Percentiles rank a stretch among this genome's conserved stretches.
Evolutionary conservation across 2,329 filamentous ascomycete species (phyloP).

Genomic region (Xylaria digitata): DNA sequence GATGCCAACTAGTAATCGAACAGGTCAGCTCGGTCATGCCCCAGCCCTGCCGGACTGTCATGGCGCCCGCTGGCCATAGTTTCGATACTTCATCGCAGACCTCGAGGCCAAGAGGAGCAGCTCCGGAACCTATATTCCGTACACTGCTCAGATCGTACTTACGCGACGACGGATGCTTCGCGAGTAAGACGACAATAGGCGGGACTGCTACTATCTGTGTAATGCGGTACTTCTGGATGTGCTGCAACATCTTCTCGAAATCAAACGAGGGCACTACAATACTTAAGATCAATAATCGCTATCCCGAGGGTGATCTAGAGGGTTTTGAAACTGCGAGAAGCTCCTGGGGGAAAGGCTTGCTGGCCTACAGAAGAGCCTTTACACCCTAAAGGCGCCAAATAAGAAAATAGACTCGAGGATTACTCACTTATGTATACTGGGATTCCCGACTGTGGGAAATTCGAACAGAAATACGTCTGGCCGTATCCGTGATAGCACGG

Average conservation of each 20-base stretch:
- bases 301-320: too few relatives aligned
- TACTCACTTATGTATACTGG: constrained; percentile 74
- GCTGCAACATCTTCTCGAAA: constrained; percentile 75
- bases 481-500: constrained; percentile 82
- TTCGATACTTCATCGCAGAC: constrained; percentile 68
- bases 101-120: constrained; percentile 74
- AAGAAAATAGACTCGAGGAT: too few relatives aligned
- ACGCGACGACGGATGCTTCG: constrained; percentile 74
- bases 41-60: constrained; percentile 75
- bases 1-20: constrained; percentile 73
- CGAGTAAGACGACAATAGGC: constrained; percentile 77
- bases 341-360: too few relatives aligned
- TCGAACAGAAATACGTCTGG: constrained; percentile 77
- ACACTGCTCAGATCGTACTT: constrained; percentile 77
- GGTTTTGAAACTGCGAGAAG: too few relatives aligned
- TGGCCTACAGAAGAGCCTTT: too few relatives aligned
- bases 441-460: constrained; percentile 64
- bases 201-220: constrained; percentile 76
- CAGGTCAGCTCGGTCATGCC: constrained; percentile 90
- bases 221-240: constrained; percentile 75
- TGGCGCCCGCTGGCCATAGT: constrained; percentile 58
- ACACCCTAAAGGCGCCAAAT: too few relatives aligned
- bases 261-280: constrained; percentile 74
- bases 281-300: too few relatives aligned
- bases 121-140: constrained; percentile 69